These are phyloP conservation scores for Apiospora kogelbergensis DNA, from an alignment of 2,329 filamentous ascomycete genomes.

Conservation along the genomic window DNA sequence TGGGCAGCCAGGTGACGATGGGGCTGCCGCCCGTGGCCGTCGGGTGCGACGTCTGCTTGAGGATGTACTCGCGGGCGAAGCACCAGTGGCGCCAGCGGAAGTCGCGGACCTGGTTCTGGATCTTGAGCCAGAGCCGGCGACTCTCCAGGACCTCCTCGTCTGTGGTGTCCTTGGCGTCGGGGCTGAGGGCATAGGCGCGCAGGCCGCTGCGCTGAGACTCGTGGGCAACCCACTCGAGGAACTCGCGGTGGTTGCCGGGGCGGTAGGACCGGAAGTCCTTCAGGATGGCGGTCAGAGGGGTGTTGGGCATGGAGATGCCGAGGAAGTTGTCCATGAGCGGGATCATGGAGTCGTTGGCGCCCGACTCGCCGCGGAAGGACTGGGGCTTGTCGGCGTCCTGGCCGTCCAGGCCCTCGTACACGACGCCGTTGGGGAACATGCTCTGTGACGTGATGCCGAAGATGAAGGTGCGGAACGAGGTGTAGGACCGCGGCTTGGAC, in stretches of 20 bases:
- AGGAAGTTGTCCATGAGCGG: slow-evolving; percentile 87
- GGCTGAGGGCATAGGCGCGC: slow-evolving; percentile 56
- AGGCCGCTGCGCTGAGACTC: slow-evolving; percentile 50
- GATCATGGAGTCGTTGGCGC: slow-evolving; percentile 93
- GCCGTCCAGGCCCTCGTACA: slow-evolving; percentile 82
- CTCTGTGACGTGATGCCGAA: slow-evolving; percentile 91
- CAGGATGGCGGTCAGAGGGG: slow-evolving; percentile 84
- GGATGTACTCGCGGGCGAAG: slow-evolving; percentile 81
- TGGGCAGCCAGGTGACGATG: slow-evolving; percentile 82
- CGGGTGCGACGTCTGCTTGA: slow-evolving; percentile 74
- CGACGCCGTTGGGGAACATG: slow-evolving; percentile 90
- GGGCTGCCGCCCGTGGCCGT: slow-evolving; percentile 79
- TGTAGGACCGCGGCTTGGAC: slow-evolving; percentile 81
- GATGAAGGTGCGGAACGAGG: slow-evolving; percentile 92
- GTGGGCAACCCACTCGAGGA: slow-evolving; percentile 69
- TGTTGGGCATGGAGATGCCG: slow-evolving; percentile 83
- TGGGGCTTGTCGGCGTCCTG: slow-evolving; percentile 57
- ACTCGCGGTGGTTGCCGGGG: slow-evolving; percentile 84
- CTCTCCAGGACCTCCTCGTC: slow-evolving; percentile 45
- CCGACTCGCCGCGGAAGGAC: slow-evolving; percentile 87
- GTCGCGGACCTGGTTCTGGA: slow-evolving; percentile 74
- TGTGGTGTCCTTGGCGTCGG: slow-evolving; percentile 26
- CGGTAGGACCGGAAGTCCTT: slow-evolving; percentile 87
- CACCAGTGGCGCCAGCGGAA: slow-evolving; percentile 87
- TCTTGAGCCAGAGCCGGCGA: slow-evolving; percentile 60